These are phyloP conservation scores for Elsinoe australis DNA, from an alignment of 2,329 filamentous ascomycete genomes.

Conservation along the genomic window DNA sequence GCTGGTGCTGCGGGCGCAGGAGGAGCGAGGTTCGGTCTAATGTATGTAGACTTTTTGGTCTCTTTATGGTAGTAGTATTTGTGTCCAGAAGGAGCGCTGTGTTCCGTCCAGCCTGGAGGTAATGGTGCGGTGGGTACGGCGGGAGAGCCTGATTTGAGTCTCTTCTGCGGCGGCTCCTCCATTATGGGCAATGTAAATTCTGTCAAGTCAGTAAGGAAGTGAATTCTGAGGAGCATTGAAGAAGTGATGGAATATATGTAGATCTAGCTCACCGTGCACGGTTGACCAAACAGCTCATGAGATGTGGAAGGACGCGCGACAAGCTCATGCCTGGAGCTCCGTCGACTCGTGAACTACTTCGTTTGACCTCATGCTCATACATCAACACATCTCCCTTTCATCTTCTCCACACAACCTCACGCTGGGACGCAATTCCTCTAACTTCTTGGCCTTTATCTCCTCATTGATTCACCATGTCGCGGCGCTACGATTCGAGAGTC, in stretches of 20 bases:
- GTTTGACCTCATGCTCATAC: background rate
- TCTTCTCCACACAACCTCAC: background rate
- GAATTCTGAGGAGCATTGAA: background rate
- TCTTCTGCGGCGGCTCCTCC: constrained; percentile 30
- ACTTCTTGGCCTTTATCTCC: background rate
- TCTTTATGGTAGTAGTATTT: constrained; percentile 78
- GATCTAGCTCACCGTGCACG: constrained; percentile 8
- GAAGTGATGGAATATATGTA: constrained; percentile 3
- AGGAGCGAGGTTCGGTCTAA: constrained; percentile 47
- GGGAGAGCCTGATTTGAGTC: constrained; percentile 73
- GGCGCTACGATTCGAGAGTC: constrained; percentile 95
- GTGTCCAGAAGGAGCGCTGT: constrained; percentile 77
- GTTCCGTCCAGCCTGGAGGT: constrained; percentile 81
- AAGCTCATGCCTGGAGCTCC: constrained; percentile 18
- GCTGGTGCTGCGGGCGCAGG: constrained; percentile 9
- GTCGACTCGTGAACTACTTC: too few species aligned
- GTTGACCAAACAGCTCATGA: constrained; percentile 9
- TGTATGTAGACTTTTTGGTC: constrained; percentile 83
- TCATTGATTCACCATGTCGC: constrained; percentile 61
- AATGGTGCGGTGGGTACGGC: constrained; percentile 52
- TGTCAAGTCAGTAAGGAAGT: background rate
- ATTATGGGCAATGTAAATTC: background rate
- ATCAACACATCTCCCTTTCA: background rate
- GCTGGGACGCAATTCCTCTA: background rate
- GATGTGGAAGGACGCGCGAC: constrained; percentile 15